Percentiles rank a stretch among this genome's conserved stretches.
Evolutionary conservation across 2,329 filamentous ascomycete species (phyloP).

Genomic region (Alternaria gansuensis): DNA sequence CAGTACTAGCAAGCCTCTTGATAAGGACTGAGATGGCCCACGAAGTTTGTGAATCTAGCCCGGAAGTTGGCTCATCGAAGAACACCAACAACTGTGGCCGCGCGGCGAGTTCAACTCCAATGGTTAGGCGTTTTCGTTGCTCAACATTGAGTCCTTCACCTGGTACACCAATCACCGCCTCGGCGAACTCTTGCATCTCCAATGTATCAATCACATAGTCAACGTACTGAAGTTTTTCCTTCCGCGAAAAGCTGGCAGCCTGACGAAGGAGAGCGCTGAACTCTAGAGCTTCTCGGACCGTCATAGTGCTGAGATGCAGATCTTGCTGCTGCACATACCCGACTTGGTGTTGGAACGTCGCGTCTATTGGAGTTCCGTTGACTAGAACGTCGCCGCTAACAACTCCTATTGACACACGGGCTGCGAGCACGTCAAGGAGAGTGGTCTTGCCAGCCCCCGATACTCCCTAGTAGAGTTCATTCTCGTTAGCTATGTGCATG

Average conservation of each 20-base stretch:
- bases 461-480: conserved; percentile 59
- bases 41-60: conserved; percentile 90
- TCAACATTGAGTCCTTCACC: conserved; percentile 78
- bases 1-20: conserved; percentile 86
- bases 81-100: conserved; percentile 90
- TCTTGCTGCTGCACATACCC: conserved; percentile 89
- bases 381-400: conserved; percentile 87
- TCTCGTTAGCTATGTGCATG: no score
- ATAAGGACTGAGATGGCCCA: conserved; percentile 90
- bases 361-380: conserved; percentile 75
- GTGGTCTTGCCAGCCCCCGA: conserved; percentile 93
- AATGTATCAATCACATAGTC: conserved; percentile 89
- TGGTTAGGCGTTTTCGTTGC: conserved; percentile 80
- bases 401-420: conserved; percentile 86
- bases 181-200: conserved; percentile 88
- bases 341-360: conserved; percentile 76
- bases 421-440: conserved; percentile 83
- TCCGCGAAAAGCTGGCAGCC: conserved; percentile 72
- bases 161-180: conserved; percentile 88
- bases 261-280: conserved; percentile 89
- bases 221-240: conserved; percentile 86
- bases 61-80: conserved; percentile 92
- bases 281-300: conserved; percentile 85
- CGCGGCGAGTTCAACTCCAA: conserved; percentile 91
- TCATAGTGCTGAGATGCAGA: conserved; percentile 82